Base-by-base conservation (phyloP, 164 flowering plant species). In the Aristolochia californica region DNA sequence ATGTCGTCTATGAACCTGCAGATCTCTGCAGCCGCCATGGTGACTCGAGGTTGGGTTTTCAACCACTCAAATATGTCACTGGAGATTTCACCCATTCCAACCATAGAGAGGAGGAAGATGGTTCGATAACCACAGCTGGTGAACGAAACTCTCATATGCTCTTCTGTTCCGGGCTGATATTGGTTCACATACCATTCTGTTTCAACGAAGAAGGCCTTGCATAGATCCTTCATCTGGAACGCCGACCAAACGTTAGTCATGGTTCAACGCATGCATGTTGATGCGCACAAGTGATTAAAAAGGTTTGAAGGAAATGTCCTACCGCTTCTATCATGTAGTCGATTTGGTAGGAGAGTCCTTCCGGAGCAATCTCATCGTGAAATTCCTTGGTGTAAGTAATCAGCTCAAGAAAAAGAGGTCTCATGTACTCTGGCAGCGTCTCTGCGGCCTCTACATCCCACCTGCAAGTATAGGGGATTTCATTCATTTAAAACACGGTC, bases 361-460 rank as follows among this genome's bases (percentile, higher is more conserved):
- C 24, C 21, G 54, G 40, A 16, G 17, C 38, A n/a, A 54, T 17
- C 34, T 26, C 57, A 3, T 15, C 40, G 9, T 16, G 10, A 16
- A 54, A 54, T 25, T 17, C 18, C 43, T 28, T 5, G n/a, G n/a
- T n/a, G 34, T 28, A 16, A 28, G 16, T 9, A 26, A 75, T 30
- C 5, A 77, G 25, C 20, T 56, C 70, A 17, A 24, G 25, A 30
- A 72, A 77, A 44, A 28, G 57, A 4, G 55, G 1, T 54, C 63
- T 63, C 80, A 78, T 70, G 62, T 76, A 74, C 10, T 71, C 75
- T 0, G 81, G 81, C 0, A 77, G 66, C 50, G 20, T 26, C 34
- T 74, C 63, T 0, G 43, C 45, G 24, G 51, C 53, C 23, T 28
- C 15, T 1, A 50, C 51, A 51, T 76, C 73, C 82, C 79, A 74